phyloP scores from a whole-genome alignment of 345 rosid species.

The Eucalyptus sideroxylon region DNA sequence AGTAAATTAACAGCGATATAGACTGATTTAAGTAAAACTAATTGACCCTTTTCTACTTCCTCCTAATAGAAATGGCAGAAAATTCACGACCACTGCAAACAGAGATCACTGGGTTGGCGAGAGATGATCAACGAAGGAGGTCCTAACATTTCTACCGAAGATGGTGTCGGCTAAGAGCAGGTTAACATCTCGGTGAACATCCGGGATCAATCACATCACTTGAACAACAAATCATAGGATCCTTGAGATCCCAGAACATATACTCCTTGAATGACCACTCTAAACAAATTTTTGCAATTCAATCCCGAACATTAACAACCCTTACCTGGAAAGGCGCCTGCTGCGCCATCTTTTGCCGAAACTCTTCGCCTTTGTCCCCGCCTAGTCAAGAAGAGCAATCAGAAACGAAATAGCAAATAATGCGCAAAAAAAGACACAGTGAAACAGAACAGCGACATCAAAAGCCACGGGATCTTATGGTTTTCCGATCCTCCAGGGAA shows the following conservation, averaged over 20 bases:
- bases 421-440: not conserved
- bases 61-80: not conserved
- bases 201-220: not conserved
- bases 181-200: not conserved
- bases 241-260: not conserved
- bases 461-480: not conserved
- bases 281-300: not conserved
- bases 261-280: not conserved
- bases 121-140: not conserved
- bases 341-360: not conserved
- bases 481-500: not conserved
- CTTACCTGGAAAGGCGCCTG: not conserved
- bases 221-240: not conserved
- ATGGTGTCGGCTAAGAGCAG: not conserved
- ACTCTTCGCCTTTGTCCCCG: not conserved
- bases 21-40: not conserved
- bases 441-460: not conserved
- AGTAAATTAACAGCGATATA: not conserved
- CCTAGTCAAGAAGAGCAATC: slow-evolving; percentile 5
- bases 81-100: not conserved
- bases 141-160: not conserved
- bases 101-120: not conserved
- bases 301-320: not conserved
- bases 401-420: not conserved
- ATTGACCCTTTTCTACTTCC: not conserved